phyloP scores from a whole-genome alignment of 2,329 filamentous ascomycete species.

The Zopfia rhizophila region DNA sequence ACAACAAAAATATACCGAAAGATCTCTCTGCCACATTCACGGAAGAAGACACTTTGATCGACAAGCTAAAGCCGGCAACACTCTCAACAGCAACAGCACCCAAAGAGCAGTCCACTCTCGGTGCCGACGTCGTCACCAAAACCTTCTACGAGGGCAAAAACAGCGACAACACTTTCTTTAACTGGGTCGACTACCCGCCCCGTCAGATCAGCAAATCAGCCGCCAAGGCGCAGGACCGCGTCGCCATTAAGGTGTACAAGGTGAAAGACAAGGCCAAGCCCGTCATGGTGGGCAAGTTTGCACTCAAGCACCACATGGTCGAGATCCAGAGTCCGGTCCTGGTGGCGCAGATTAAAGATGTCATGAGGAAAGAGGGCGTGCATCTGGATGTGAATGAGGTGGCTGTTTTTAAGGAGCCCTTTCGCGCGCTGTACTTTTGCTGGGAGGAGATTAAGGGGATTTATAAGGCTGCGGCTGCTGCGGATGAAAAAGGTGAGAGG shows the following conservation, averaged over 20 bases:
- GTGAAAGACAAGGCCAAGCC: constrained; percentile 57
- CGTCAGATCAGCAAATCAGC: constrained; percentile 54
- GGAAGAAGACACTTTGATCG: too few relatives aligned
- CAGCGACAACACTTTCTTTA: constrained; percentile 32
- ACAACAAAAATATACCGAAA: too few relatives aligned
- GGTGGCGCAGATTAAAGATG: constrained; percentile 55
- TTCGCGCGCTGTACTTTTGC: too few relatives aligned
- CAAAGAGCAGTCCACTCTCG: constrained; percentile 23
- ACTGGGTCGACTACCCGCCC: constrained; percentile 57
- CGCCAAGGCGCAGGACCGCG: constrained; percentile 49
- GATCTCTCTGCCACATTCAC: too few relatives aligned
- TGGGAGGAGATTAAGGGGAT: too few relatives aligned
- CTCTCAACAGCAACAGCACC: too few relatives aligned
- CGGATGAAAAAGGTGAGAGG: too few relatives aligned
- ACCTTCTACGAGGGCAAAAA: constrained; percentile 54
- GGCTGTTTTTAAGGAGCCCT: too few relatives aligned
- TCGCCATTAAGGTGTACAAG: constrained; percentile 61
- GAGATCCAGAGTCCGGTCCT: constrained; percentile 58
- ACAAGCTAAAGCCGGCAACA: too few relatives aligned
- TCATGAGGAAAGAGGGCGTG: constrained; percentile 57
- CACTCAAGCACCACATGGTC: constrained; percentile 55
- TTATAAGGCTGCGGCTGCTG: too few relatives aligned
- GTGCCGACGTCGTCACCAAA: constrained; percentile 43
- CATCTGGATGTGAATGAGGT: too few relatives aligned
- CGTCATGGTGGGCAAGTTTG: constrained; percentile 51